phyloP scores from a whole-genome alignment of 148 eudicot genomes.

The Silene latifolia region DNA sequence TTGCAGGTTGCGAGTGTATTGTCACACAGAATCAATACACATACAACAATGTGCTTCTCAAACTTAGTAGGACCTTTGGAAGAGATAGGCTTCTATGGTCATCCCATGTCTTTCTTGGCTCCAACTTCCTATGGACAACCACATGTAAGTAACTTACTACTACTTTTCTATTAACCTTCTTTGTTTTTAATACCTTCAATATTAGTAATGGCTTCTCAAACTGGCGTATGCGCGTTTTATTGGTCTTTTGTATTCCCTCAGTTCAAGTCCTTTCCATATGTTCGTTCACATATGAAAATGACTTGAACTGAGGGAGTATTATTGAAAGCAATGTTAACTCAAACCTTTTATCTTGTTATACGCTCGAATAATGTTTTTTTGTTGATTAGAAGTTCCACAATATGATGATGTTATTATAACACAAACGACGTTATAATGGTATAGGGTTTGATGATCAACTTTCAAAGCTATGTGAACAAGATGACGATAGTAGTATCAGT shows the following conservation, averaged over 20 bases:
- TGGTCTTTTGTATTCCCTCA: too few relatives aligned
- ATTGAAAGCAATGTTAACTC: too few relatives aligned
- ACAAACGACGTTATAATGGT: not conserved
- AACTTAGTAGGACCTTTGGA: slow-evolving; percentile 55
- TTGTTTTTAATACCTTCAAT: too few relatives aligned
- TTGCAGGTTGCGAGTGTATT: slow-evolving; percentile 33
- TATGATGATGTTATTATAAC: too few relatives aligned
- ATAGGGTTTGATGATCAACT: slow-evolving; percentile 53
- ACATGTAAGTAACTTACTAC: slow-evolving; percentile 39
- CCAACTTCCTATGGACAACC: slow-evolving; percentile 57
- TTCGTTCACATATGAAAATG: too few relatives aligned
- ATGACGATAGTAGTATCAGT: slow-evolving; percentile 46
- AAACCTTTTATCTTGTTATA: too few relatives aligned
- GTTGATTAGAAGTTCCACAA: not conserved
- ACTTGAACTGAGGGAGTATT: too few relatives aligned
- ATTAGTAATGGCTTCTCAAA: too few relatives aligned
- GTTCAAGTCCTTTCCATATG: too few relatives aligned
- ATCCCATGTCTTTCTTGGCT: slow-evolving; percentile 49
- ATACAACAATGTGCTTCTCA: slow-evolving; percentile 57
- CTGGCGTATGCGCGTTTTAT: too few relatives aligned
- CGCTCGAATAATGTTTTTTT: too few relatives aligned
- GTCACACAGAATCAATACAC: slow-evolving; percentile 33
- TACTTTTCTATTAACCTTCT: too few relatives aligned
- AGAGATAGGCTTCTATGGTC: slow-evolving; percentile 58
- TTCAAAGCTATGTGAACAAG: slow-evolving; percentile 44